These are phyloP conservation scores for Botryotinia convoluta DNA, from an alignment of 2,329 filamentous ascomycete genomes.

Conservation along the genomic window DNA sequence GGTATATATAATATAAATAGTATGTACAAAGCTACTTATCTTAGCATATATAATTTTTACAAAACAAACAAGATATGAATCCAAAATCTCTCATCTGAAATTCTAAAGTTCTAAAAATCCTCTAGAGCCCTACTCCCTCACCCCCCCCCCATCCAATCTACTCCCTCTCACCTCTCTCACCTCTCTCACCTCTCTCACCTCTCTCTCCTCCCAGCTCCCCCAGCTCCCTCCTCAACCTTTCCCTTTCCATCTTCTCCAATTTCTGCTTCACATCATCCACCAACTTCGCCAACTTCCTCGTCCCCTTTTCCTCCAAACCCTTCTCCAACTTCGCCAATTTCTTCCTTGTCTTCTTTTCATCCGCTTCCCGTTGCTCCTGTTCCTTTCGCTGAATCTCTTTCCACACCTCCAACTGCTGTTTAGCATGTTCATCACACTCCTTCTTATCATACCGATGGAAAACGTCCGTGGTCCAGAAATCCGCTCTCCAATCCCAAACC, in stretches of 20 bases:
- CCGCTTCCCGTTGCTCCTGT: not conserved
- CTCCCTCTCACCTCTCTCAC: not conserved
- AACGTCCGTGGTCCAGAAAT: conserved; percentile 19
- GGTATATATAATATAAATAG: not conserved
- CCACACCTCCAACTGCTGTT: not conserved
- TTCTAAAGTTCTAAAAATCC: not conserved
- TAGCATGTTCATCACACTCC: not conserved
- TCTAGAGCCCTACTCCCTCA: not conserved
- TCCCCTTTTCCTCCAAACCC: not conserved
- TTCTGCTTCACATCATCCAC: not conserved
- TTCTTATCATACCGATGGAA: not conserved
- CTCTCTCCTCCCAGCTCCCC: not conserved
- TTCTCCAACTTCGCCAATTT: not conserved
- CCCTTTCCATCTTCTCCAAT: not conserved
- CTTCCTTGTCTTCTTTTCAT: not conserved
- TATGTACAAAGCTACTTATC: not conserved
- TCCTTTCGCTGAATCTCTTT: not conserved
- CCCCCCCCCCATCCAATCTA: not conserved
- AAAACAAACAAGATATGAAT: not conserved
- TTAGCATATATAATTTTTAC: not conserved
- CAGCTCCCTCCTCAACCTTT: not conserved
- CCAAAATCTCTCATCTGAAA: not conserved
- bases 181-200: fast-evolving
- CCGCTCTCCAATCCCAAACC: conserved; percentile 5
- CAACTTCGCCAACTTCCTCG: not conserved